Evolutionary conservation across 2,329 filamentous ascomycete genomes (phyloP).

Genomic region (Penicillium thymicola): DNA sequence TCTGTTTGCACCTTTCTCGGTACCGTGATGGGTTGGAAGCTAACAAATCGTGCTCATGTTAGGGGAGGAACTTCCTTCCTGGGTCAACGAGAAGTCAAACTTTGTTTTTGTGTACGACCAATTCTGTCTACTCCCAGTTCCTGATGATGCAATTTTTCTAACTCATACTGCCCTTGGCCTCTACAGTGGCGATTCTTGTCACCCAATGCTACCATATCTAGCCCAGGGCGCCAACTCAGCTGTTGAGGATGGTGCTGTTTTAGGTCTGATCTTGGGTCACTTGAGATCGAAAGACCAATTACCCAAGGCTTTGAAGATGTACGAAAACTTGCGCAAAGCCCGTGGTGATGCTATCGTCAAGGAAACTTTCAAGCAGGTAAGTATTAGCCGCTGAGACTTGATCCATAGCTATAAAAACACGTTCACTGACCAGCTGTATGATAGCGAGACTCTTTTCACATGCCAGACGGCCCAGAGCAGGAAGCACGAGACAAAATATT

Average conservation of each 20-base stretch:
- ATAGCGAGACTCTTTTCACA: conserved; percentile 53
- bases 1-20: background rate
- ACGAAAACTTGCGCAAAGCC: background rate
- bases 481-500: conserved; percentile 57
- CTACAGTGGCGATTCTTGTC: conserved; percentile 55
- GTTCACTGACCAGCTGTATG: background rate
- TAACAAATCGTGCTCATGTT: background rate
- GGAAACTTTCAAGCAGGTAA: conserved; percentile 57
- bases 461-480: conserved; percentile 57
- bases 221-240: conserved; percentile 66
- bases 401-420: background rate
- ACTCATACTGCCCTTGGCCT: background rate
- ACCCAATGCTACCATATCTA: conserved; percentile 62
- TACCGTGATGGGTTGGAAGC: background rate
- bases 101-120: conserved; percentile 40
- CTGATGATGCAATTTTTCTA: background rate
- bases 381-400: background rate
- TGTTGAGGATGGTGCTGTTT: conserved; percentile 65
- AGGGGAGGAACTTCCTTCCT: background rate
- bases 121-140: background rate
- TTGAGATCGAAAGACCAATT: conserved; percentile 46
- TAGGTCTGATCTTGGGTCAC: conserved; percentile 57
- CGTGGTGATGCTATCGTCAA: conserved; percentile 52
- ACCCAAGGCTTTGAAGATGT: conserved; percentile 44
- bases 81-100: conserved; percentile 52